Evolutionary conservation across 768 basidiomycete genomes (phyloP), one percentile per base, ranked within the genome.

Genomic region (Russula abietina): DNA sequence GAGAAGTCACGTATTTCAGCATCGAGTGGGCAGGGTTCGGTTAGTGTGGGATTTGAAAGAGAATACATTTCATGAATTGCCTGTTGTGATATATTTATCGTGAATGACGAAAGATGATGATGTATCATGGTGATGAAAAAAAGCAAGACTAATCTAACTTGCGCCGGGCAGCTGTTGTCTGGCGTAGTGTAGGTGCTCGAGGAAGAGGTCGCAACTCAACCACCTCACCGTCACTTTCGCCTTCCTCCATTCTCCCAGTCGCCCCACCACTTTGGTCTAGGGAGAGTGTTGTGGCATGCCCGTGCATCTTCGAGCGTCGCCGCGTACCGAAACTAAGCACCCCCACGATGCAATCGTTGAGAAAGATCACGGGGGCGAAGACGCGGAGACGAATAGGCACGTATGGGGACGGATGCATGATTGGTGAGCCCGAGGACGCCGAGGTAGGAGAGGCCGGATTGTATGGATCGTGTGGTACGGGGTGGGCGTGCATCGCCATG

Each of bases 1-100:
- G 81, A 46, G 74, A 79, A 64, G 90, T 84, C 2, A 82, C 85
- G 0, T 92, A 90, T 75, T 79, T 88, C 59, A 89, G 88, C 53
- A 81, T 95, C 62, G 91, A 93, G 75, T 95, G 93, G 93, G 89
- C 91, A 38, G 89, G 90, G 12, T 95, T 94, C 69, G 93, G 93
- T 67, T 89, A 70, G 77, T 30, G 9, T 53, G 51, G 45, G 38
- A 39, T 58, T 51, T 32, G n/a, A 32, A 19, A 43, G 19, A 16
- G 14, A 39, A 39, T 39, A 4, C 12, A 36, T 12, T 12, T n/a
- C n/a, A 36, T 36, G 45, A 22, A 4, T 46, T 46, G 22, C 45
- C 45, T 45, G 28, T n/a, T 45, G 38, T 11, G 33, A 17, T 48
- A 48, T 46, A 49, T 39, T 38, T 38, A 24, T 32, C 12, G 50